Base-by-base conservation (phyloP, 306 rosid species). In the Potentilla sterilis region DNA sequence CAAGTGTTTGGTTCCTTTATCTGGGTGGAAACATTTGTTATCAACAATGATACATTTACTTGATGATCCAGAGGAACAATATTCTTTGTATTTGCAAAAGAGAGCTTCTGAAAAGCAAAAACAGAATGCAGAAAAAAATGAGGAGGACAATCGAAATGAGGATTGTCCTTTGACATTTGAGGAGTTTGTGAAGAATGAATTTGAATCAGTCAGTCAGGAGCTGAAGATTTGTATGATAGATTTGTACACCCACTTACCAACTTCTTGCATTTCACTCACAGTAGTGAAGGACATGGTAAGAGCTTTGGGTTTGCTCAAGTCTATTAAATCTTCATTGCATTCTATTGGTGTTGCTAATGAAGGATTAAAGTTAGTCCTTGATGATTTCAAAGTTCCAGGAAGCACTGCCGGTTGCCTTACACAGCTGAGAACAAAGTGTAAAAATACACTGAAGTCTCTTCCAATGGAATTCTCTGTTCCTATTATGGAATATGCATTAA, bases 201-300 rank as follows among this genome's bases (percentile, higher is more conserved):
- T 86, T 66, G 15, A 72, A n/a, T 38, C 3, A 41, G 47, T 81
- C 19, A 46, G 28, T 49, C 37, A 73, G 66, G 7, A 42, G 61
- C 74, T 86, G 15, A 15, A 32, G 75, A 21, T 7, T 55, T 62
- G 11, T 65, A 67, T 61, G 38, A 59, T 22, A 67, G 69, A 22
- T 59, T 70, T 86, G 74, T 76, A 37, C 5, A 86, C 85, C 0
- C 90, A 90, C 62, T 12, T 88, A n/a, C 96, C 91, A 47, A 87
- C 91, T 22, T 81, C 88, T 69, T 40, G 54, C n/a, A 78, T 87
- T 74, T 66, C 89, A n/a, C 9, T 48, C 32, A 61, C 67, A 41
- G 75, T 18, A 5, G 81, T 44, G 51, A 48, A 48, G 66, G 59
- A 41, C 14, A 84, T 84, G 78, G 37, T 35, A 22, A 16, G 9